Evolutionary conservation across 2,329 filamentous ascomycete species (phyloP), one percentile per base, ranked within the genome.

Genomic region (Penicillium sp.): DNA sequence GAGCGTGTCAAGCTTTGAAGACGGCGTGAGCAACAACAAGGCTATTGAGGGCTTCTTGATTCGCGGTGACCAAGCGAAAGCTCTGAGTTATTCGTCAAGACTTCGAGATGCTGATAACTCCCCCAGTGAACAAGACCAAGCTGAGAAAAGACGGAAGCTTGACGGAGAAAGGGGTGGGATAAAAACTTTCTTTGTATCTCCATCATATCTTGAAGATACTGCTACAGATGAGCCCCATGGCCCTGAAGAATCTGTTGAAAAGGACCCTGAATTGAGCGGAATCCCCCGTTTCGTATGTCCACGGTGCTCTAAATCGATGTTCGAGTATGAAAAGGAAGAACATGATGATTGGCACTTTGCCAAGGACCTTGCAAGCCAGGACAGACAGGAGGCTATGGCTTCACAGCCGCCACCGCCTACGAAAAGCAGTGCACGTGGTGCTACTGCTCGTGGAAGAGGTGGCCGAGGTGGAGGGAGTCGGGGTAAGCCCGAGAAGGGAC

Each of bases 301-400:
- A 43, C 80, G 81, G 54, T 95, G 89, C 67, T 76, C 78, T 52
- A 76, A 78, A 60, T 64, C 66, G n/a, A 73, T 93, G 31, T 73
- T 76, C 12, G 72, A 75, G 34, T 64, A 73, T 24, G 79, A 84
- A 49, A 77, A 78, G 58, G 78, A 83, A 57, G 90, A 87, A 69
- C 93, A 98, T 67, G 76, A 84, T 47, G 93, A 98, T 67, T 97
- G 90, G 84, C 93, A 98, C 70, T 85, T 95, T 70, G 93, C 93
- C 40, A 88, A 87, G 70, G 86, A 91, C 59, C 76, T 98, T 28
- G 84, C 90, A 56, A 78, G 82, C 50, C 76, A 84, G 57, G 78
- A 85, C 71, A 76, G 77, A 34, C 61, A 64, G 46, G 57, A 61
- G 34, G 57, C 61, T 6, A 57, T 53, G 24, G 55, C 42, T 40